Evolutionary conservation across 1,284 basidiomycete genomes (phyloP), one percentile per base, ranked within the genome.

Genomic region (Athelia sp.): DNA sequence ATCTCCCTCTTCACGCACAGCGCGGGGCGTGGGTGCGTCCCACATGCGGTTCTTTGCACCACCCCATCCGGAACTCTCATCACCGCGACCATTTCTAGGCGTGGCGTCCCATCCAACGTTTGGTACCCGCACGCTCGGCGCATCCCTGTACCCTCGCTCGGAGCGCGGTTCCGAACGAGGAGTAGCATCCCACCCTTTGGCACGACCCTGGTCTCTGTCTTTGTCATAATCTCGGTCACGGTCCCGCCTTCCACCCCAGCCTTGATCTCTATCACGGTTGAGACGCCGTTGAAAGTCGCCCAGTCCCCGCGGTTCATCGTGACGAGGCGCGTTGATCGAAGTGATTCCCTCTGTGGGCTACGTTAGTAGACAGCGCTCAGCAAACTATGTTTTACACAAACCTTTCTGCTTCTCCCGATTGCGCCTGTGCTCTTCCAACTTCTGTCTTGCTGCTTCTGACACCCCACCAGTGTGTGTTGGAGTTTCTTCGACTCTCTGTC

Each of bases 401-500:
- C 87, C 87, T 69, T 74, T 68, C 60, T 82, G 81, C 54, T 77
- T 84, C 45, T 92, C 90, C 54, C 79, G 70, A 52, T 76, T 79
- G 52, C 73, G 78, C 48, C 87, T 76, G 58, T 89, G 70, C 52
- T 93, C 93, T 49, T 94, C 92, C 24, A 97, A 66, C 52, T 79
- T 71, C 56, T 78, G 75, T 22, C 84, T 74, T 9, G 87, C 92
- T 1, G 73, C 69, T 22, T 92, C 87, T 0, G 89, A 89, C 24
- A 98, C 70, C 11, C 94, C 95, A 44, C 90, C 87, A 1, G 90
- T 87, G 63, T 95, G 90, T n/a, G 93, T 95, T 0, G 94, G 94
- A 0, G 94, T 98, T 57, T 96, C 93, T 56, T 90, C 88, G 0
- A 84, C 89, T 56, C 87, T 73, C 52, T 90, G 83, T 11, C 94